Percentiles rank a stretch among this genome's conserved stretches.
These are phyloP conservation scores for Citrus reticulata DNA, from an alignment of 345 rosid species.

Conservation along the genomic window DNA sequence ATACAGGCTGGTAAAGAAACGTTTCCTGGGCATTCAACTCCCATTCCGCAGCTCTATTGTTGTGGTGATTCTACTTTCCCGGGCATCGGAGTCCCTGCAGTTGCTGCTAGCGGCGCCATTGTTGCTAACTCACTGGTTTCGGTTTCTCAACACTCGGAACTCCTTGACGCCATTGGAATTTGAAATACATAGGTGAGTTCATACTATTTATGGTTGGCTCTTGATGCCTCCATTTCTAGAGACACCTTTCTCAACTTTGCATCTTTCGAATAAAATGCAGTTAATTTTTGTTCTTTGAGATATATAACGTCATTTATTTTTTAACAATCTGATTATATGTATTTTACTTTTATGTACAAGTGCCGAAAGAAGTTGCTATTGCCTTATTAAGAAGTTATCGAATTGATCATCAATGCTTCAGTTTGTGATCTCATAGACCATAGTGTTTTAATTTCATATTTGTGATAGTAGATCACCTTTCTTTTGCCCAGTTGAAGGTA, in stretches of 20 bases:
- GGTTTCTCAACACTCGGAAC: slow-evolving; percentile 72
- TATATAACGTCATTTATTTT: no score
- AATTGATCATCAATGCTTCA: no score
- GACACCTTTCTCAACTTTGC: neutral
- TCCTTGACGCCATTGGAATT: slow-evolving; percentile 84
- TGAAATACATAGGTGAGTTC: slow-evolving; percentile 25
- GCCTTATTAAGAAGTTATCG: no score
- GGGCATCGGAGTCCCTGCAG: slow-evolving; percentile 88
- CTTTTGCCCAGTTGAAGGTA: no score
- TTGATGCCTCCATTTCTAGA: neutral
- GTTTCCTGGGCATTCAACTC: slow-evolving; percentile 81
- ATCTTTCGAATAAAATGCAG: no score
- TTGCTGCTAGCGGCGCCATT: slow-evolving; percentile 92
- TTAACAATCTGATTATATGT: no score
- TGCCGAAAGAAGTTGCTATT: no score
- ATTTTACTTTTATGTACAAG: no score
- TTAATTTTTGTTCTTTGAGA: no score
- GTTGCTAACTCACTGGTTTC: slow-evolving; percentile 85
- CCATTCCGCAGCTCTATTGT: slow-evolving; percentile 70
- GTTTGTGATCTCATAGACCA: no score
- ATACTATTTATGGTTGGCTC: neutral
- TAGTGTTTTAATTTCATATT: no score
- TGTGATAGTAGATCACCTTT: no score
- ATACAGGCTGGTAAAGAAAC: slow-evolving; percentile 75
- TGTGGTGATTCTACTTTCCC: slow-evolving; percentile 96